These are phyloP conservation scores for Pyrenopolyporus hunteri DNA, from an alignment of 495 filamentous ascomycete genomes.

Conservation along the genomic window DNA sequence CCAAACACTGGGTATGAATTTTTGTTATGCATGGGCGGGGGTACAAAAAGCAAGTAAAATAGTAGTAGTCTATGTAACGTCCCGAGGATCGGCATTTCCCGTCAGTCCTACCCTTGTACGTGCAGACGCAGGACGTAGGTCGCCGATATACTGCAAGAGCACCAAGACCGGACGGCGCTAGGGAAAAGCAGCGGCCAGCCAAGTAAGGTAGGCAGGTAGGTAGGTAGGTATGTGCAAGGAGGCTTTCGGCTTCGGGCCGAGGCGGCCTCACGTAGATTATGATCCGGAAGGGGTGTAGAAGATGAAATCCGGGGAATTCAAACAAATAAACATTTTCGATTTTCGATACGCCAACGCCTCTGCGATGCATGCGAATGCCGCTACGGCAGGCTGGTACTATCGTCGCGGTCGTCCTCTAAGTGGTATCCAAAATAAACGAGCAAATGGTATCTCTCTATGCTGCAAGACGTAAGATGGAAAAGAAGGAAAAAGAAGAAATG, in stretches of 20 bases:
- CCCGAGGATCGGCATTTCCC: conserved; percentile 23
- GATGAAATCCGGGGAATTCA: conserved; percentile 6
- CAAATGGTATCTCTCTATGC: conserved; percentile 42
- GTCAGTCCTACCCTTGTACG: conserved; percentile 30
- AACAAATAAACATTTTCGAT: conserved; percentile 35
- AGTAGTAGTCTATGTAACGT: conserved; percentile 15
- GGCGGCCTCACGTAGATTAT: conserved; percentile 35
- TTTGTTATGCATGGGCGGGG: conserved; percentile 5
- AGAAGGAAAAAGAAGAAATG: not conserved
- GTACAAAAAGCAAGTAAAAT: conserved; percentile 20
- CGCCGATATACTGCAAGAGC: conserved; percentile 23
- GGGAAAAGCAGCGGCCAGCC: conserved; percentile 14
- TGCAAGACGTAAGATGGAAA: conserved; percentile 25
- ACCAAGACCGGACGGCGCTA: conserved; percentile 14
- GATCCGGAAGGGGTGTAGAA: not conserved
- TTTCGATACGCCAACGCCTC: conserved; percentile 26
- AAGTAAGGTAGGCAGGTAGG: too few relatives aligned
- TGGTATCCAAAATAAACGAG: conserved; percentile 36
- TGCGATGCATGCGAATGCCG: conserved; percentile 35
- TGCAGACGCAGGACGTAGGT: conserved; percentile 38
- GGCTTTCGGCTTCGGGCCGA: conserved; percentile 34
- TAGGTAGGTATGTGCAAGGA: conserved; percentile 24
- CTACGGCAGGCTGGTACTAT: conserved; percentile 12
- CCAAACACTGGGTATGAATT: conserved; percentile 12
- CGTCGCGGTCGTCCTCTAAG: conserved; percentile 31